A percentile compares a stretch with the other conserved stretches of the same genome.
Evolutionary conservation across 2,329 filamentous ascomycete species (phyloP).

Genomic region (Calonectria multiphialidica): DNA sequence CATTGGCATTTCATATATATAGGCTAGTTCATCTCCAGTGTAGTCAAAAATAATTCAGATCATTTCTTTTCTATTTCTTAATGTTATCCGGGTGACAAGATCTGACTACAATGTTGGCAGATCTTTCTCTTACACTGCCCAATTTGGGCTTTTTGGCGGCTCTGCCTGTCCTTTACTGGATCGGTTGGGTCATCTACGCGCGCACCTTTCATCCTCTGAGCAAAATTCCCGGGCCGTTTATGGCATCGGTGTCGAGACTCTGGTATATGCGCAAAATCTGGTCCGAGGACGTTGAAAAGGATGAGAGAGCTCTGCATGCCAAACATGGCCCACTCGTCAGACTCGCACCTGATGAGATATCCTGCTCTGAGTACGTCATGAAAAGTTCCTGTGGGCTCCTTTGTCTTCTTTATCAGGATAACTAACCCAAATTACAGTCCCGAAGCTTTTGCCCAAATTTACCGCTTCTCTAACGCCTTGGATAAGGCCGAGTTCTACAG

Average conservation of each 20-base stretch:
- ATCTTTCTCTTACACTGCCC: background rate
- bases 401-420: background rate
- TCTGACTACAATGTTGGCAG: background rate
- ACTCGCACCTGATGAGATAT: background rate
- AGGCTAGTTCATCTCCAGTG: background rate
- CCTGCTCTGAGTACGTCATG: background rate
- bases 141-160: background rate
- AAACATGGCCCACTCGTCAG: background rate
- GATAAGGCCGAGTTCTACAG: slow-evolving; percentile 17
- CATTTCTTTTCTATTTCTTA: background rate
- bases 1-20: background rate
- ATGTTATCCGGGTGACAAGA: background rate
- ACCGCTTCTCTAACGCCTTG: background rate
- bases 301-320: background rate
- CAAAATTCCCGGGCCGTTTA: slow-evolving; percentile 8
- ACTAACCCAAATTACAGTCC: background rate
- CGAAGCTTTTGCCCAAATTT: slow-evolving; percentile 10
- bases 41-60: background rate
- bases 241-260: slow-evolving; percentile 7
- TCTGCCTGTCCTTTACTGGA: slow-evolving; percentile 11
- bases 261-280: slow-evolving; percentile 1
- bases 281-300: background rate
- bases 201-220: slow-evolving; percentile 6
- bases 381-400: background rate
- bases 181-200: slow-evolving; percentile 10